Percentiles rank a stretch among this genome's conserved stretches.
Conservation (phyloP, 1,284 basidiomycete genomes). For the Pholiota adiposa region DNA sequence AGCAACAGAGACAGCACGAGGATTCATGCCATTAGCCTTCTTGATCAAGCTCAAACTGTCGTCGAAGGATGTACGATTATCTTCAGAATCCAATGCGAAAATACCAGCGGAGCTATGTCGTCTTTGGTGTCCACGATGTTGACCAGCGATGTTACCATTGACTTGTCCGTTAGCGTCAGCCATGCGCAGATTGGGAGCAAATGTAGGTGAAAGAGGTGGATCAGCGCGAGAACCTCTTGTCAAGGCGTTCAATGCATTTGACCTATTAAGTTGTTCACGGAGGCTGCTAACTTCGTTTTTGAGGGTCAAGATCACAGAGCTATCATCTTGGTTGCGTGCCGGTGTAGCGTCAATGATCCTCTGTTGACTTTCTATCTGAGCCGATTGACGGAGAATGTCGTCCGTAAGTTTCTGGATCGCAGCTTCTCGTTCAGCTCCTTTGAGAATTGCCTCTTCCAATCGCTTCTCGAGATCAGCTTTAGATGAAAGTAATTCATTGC, state of each 20-base stretch:
- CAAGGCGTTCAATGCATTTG: constrained; percentile 86
- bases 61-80: constrained; percentile 74
- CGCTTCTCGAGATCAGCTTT: constrained; percentile 86
- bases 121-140: constrained; percentile 67
- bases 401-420: constrained; percentile 81
- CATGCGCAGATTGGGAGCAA: constrained; percentile 69
- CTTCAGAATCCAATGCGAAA: constrained; percentile 63
- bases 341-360: constrained; percentile 66
- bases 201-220: constrained; percentile 82
- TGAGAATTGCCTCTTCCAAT: constrained; percentile 77
- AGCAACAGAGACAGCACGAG: constrained; percentile 92
- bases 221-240: constrained; percentile 73
- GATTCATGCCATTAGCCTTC: constrained; percentile 75
- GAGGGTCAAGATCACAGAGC: constrained; percentile 83
- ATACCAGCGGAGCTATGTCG: constrained; percentile 87
- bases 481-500: constrained; percentile 76
- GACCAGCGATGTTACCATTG: constrained; percentile 40
- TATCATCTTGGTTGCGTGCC: constrained; percentile 76
- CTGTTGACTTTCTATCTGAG: constrained; percentile 84
- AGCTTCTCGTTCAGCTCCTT: constrained; percentile 85
- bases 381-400: constrained; percentile 75
- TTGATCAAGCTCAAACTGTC: constrained; percentile 82
- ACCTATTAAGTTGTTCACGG: constrained; percentile 94
- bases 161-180: constrained; percentile 49
- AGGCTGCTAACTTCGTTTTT: constrained; percentile 91